Percentiles rank a stretch among this genome's conserved stretches.
Conservation (phyloP, 495 filamentous ascomycete genomes). For the Aspergillus bridgeri region DNA sequence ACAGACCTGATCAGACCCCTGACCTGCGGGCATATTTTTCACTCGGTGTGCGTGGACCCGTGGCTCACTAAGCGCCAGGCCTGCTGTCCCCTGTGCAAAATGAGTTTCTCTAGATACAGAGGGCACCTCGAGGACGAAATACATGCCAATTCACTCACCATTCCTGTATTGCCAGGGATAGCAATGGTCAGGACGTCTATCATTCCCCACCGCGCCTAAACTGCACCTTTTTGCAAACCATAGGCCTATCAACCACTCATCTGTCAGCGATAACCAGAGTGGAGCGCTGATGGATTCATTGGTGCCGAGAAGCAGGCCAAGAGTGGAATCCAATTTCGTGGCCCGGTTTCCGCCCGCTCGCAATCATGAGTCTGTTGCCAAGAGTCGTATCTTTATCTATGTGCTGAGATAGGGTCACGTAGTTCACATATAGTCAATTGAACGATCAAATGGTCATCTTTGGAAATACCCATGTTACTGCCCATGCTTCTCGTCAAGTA, state of each 20-base stretch:
- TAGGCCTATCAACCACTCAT: background rate
- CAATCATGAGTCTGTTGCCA: background rate
- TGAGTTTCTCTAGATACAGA: conserved; percentile 23
- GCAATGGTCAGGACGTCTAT: conserved; percentile 14
- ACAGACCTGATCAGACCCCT: conserved; percentile 84
- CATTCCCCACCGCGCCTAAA: conserved; percentile 12
- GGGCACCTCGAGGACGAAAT: background rate
- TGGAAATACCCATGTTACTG: background rate
- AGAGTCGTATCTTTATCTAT: background rate
- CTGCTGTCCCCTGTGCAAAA: conserved; percentile 96
- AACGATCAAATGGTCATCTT: background rate
- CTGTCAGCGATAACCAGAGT: background rate
- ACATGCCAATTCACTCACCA: background rate
- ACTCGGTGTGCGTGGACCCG: conserved; percentile 88
- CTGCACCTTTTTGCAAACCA: background rate
- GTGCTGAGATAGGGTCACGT: background rate
- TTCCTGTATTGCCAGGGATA: conserved; percentile 1
- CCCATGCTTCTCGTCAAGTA: background rate
- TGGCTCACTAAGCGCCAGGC: conserved; percentile 92
- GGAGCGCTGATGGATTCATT: conserved; percentile 1
- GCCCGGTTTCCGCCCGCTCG: background rate
- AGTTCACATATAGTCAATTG: background rate
- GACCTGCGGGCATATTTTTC: conserved; percentile 94
- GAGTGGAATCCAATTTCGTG: background rate
- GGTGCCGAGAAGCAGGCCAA: conserved; percentile 2